Base-by-base conservation (phyloP, 192 early-diverging fungal genomes). In the Spizellomyces sp. region DNA sequence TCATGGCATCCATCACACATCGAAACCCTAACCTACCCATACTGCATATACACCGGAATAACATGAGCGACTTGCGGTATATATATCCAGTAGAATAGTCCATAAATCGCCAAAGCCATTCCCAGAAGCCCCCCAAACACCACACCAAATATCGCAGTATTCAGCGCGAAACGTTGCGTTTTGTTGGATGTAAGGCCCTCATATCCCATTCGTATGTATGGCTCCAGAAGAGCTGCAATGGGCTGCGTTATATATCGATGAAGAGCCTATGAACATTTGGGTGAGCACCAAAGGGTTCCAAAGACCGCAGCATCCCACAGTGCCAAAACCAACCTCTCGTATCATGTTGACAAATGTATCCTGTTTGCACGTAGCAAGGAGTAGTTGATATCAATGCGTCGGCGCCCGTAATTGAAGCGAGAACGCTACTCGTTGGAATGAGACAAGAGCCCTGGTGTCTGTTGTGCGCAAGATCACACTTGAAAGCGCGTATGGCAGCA, bases 61-160 rank as follows among this genome's bases (percentile, higher is more conserved):
- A 79, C 58, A 48, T 83, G 81, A 50, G 81, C 59, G 1, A 85
- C 86, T 22, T 79, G 84, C 9, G 90, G 90, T 41, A 91, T 86
- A 69, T 89, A 90, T 7, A 84, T 70, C 9, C 62, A 64, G 81
- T 89, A 91, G 77, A 89, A 88, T 44, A 83, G 52, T 44, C 63
- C 77, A 72, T 91, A 89, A 8, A 84, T 66, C 17, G 59, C 66
- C 8, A 75, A 43, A 15, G 82, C 66, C 9, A 74, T 21, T 60
- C 48, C 47, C 50, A 83, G 58, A 10, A 78, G 54, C 22, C 70
- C 58, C 10, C 66, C 58, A 36, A 76, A 73, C 22, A 80, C 19
- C 21, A 54, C 55, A 4, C 55, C 59, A 58, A 80, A 83, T 17
- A 83, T 78, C 48, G 71, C 66, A 15, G 67, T 48, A 43, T 77